Conservation (phyloP, 2,329 filamentous ascomycete species). For the Colletotrichum orbiculare region DNA sequence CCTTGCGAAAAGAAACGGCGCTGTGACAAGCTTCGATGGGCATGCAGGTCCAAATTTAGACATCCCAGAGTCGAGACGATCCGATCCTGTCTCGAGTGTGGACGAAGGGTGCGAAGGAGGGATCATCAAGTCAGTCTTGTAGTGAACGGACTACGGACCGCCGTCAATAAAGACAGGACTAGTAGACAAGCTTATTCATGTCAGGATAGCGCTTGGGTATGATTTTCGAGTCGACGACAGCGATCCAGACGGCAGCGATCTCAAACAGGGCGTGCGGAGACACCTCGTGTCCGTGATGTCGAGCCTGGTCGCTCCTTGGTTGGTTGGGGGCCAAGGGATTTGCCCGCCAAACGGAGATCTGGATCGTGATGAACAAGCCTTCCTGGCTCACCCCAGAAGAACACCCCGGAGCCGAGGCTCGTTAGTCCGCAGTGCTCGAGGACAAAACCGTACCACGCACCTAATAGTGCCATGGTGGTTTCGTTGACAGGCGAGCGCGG, state of each 20-base stretch:
- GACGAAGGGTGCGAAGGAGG: not conserved
- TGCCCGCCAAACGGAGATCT: no score
- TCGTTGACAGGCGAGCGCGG: conserved; percentile 8
- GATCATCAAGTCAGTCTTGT: conserved; percentile 14
- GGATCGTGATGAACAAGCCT: no score
- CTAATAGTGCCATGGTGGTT: no score
- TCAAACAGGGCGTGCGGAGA: conserved; percentile 21
- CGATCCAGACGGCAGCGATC: not conserved
- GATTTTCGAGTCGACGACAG: not conserved
- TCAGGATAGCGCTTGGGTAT: conserved; percentile 19
- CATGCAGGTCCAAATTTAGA: conserved; percentile 26
- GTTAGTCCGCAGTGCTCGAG: no score
- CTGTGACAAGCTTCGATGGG: conserved; percentile 16
- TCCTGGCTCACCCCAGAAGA: no score
- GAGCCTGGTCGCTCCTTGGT: not conserved
- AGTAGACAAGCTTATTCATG: conserved; percentile 31
- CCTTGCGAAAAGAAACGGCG: conserved; percentile 3
- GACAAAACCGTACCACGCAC: no score
- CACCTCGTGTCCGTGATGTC: not conserved
- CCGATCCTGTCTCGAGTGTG: conserved; percentile 12
- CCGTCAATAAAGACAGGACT: conserved; percentile 5
- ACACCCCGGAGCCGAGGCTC: no score
- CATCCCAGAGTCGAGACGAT: conserved; percentile 28
- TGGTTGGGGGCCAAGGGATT: not conserved
- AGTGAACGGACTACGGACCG: not conserved